A percentile compares a stretch with the other conserved stretches of the same genome.
Conservation (phyloP, 2,329 filamentous ascomycete species). For the Colletotrichum acutatum region DNA sequence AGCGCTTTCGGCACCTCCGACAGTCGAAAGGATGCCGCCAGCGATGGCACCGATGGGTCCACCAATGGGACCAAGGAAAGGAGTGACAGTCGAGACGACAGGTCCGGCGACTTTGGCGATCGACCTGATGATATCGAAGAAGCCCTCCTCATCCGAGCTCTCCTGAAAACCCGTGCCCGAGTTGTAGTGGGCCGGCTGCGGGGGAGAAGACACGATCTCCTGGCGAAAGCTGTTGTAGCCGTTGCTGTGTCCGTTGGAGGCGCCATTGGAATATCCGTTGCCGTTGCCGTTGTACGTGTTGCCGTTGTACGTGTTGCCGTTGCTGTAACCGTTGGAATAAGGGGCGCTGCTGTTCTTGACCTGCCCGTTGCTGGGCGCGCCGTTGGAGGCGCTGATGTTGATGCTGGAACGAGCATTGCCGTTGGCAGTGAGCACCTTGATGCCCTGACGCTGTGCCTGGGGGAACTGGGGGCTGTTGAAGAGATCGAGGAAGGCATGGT, state of each 20-base stretch:
- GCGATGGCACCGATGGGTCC: background rate
- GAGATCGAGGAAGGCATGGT: slow-evolving; percentile 34
- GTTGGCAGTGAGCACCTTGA: background rate
- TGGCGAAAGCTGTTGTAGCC: background rate
- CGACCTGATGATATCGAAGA: background rate
- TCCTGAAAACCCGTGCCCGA: background rate
- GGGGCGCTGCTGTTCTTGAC: too few species aligned
- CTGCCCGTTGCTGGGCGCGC: too few species aligned
- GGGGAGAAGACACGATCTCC: background rate
- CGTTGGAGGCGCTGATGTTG: background rate
- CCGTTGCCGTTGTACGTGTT: background rate
- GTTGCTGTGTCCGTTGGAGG: background rate
- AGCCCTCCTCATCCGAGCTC: background rate
- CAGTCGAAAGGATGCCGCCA: background rate
- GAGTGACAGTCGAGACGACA: background rate
- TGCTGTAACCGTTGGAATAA: background rate
- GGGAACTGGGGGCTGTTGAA: slow-evolving; percentile 15
- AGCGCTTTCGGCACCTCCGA: background rate
- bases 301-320: background rate
- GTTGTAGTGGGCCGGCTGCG: background rate
- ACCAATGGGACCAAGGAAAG: background rate
- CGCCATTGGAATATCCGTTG: background rate
- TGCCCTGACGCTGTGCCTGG: background rate
- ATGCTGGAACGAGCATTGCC: background rate
- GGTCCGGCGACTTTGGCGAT: background rate